Evolutionary conservation across 2,329 filamentous ascomycete genomes (phyloP).

Genomic region (Penicillium sp.): DNA sequence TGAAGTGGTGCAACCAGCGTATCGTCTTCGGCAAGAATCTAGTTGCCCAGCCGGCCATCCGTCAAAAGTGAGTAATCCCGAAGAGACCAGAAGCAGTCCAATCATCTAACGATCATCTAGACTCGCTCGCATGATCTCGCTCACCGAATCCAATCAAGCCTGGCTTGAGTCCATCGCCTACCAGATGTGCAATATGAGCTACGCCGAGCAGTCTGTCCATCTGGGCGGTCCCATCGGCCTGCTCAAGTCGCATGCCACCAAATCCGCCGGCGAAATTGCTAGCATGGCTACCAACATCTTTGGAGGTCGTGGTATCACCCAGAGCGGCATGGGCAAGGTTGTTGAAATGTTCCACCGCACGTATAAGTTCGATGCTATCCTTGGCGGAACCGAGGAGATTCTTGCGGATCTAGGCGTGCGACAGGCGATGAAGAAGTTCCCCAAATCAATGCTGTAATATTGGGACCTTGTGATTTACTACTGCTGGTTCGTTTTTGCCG

Average conservation of each 20-base stretch:
- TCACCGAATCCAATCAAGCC: slow-evolving; percentile 76
- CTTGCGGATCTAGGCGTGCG: slow-evolving; percentile 76
- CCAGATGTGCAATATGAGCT: slow-evolving; percentile 84
- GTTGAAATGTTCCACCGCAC: slow-evolving; percentile 83
- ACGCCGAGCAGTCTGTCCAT: slow-evolving; percentile 69
- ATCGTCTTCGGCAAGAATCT: slow-evolving; percentile 80
- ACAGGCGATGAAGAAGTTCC: slow-evolving; percentile 80
- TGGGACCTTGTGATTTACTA: too few species aligned
- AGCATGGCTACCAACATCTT: slow-evolving; percentile 84
- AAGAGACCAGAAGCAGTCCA: neutral
- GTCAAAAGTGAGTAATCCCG: slow-evolving; percentile 63
- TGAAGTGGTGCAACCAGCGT: slow-evolving; percentile 87
- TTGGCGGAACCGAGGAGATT: slow-evolving; percentile 82
- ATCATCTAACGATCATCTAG: slow-evolving; percentile 33
- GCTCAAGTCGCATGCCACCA: slow-evolving; percentile 74
- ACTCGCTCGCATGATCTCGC: slow-evolving; percentile 82
- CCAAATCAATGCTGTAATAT: slow-evolving; percentile 72
- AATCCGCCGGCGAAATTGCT: slow-evolving; percentile 76
- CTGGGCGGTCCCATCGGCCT: slow-evolving; percentile 79
- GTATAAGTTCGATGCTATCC: slow-evolving; percentile 76
- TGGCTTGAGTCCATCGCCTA: slow-evolving; percentile 84
- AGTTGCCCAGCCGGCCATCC: slow-evolving; percentile 77
- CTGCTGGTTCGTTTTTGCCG: too few species aligned
- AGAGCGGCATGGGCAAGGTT: slow-evolving; percentile 76
- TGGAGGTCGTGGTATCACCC: slow-evolving; percentile 75